Evolutionary conservation across 345 rosid genomes (phyloP), one percentile per base, ranked within the genome.

Genomic region (Ricinus communis): DNA sequence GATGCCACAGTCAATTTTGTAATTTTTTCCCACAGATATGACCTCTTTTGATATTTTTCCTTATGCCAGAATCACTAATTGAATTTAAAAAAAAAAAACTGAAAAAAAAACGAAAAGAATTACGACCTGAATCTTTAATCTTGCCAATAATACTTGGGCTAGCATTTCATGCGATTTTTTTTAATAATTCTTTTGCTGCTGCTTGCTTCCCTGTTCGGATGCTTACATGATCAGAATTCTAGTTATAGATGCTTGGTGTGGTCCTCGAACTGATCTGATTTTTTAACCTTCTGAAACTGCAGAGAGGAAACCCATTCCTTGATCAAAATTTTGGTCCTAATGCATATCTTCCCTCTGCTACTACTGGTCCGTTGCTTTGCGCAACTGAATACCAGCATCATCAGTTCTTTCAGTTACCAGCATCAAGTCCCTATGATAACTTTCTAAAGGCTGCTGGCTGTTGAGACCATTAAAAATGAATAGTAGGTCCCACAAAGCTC

Each of bases 401-500:
- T 27, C 83, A 89, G 21, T 71, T 78, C 65, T 83, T 67, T 64
- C 82, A 79, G 77, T 82, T 85, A 36, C 96, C 90, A 41, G 60
- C 85, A 15, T 82, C 90, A 57, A 83, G 82, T 73, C 90, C 96
- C 38, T 90, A 77, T 10, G 91, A 88, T 70, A 81, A 81, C 71
- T 84, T 90, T 61, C 85, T 84, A 4, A 82, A 80, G 76, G 85
- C 93, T 36, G 87, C 87, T 66, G 90, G 87, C 65, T 88, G 90
- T 68, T 87, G 79, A 75, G 50, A 13, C 58, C 19, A 13, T 30
- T 55, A 45, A 43, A 14, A 18, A 60, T 19, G 7, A 36, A n/a
- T n/a, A n/a, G n/a, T n/a, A n/a, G n/a, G n/a, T n/a, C n/a, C n/a
- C n/a, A n/a, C 11, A 2, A 40, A 36, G 16, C 38, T 25, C 40